Conservation (phyloP, 2,329 filamentous ascomycete genomes). For the Apiospora sp. region DNA sequence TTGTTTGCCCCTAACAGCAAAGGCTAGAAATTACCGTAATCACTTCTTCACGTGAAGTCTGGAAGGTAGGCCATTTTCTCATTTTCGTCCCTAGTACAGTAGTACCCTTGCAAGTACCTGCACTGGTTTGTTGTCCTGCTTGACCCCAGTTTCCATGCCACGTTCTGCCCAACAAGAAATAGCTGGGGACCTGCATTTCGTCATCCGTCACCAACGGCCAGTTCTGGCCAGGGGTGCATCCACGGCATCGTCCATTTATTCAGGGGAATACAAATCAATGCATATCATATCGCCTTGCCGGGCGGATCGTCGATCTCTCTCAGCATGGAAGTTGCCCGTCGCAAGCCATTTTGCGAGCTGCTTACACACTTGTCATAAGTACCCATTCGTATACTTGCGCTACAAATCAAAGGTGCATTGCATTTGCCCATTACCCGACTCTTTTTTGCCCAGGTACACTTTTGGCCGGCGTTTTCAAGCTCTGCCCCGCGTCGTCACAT, state of each 20-base stretch:
- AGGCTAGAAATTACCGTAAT: background rate
- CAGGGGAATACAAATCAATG: background rate
- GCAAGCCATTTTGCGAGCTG: background rate
- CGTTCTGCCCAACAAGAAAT: slow-evolving; percentile 12
- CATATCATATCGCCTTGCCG: background rate
- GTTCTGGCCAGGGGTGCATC: background rate
- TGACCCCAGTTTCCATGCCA: slow-evolving; percentile 3
- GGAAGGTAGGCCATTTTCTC: background rate
- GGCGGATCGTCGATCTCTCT: background rate
- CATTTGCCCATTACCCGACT: background rate
- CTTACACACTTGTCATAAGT: background rate
- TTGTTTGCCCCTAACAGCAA: background rate
- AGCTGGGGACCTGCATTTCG: slow-evolving; percentile 21
- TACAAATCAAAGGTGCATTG: background rate
- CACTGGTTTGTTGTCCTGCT: background rate
- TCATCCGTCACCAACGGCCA: background rate
- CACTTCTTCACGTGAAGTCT: slow-evolving; percentile 13
- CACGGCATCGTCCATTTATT: background rate
- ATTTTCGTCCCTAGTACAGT: slow-evolving; percentile 12
- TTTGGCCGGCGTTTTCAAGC: slow-evolving; percentile 19
- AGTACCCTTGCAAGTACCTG: slow-evolving; percentile 6
- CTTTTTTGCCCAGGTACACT: slow-evolving; percentile 1
- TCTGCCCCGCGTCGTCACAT: slow-evolving; percentile 21
- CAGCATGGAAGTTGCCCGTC: background rate
- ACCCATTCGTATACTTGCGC: background rate